Evolutionary conservation across 129 eudicot species (phyloP).

Genomic region (Lonicera japonica): DNA sequence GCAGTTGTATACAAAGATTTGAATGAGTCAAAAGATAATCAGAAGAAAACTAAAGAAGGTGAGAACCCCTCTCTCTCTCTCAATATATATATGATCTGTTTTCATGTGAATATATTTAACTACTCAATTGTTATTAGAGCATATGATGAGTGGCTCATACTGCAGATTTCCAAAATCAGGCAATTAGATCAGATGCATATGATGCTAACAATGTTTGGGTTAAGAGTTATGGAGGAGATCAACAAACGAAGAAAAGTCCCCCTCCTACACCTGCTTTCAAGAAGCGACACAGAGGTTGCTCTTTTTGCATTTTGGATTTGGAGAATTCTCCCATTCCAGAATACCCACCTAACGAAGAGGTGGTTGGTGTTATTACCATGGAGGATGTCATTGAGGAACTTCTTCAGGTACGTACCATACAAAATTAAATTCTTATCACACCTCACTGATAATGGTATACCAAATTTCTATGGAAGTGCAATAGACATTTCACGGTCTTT

Average conservation of each 20-base stretch:
- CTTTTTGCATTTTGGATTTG: conserved; percentile 86
- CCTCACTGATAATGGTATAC: not conserved
- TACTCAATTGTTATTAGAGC: conserved; percentile 1
- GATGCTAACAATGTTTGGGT: conserved; percentile 17
- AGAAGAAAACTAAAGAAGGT: conserved; percentile 47
- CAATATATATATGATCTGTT: not conserved
- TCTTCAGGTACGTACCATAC: conserved; percentile 64
- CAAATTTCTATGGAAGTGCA: not conserved
- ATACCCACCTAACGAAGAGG: conserved; percentile 55
- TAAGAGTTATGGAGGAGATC: conserved; percentile 46
- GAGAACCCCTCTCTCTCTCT: conserved; percentile 5
- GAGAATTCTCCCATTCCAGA: conserved; percentile 72
- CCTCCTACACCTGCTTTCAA: conserved; percentile 81
- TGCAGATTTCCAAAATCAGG: conserved; percentile 36
- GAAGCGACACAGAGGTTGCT: conserved; percentile 90
- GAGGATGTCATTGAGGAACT: conserved; percentile 99
- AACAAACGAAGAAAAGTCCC: conserved; percentile 53
- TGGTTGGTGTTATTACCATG: conserved; percentile 90
- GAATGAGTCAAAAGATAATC: conserved; percentile 39
- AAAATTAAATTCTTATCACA: not conserved
- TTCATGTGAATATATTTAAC: not conserved
- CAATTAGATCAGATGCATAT: conserved; percentile 29
- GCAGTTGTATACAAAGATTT: conserved; percentile 89
- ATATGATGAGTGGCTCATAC: conserved; percentile 6
- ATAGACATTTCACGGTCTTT: not conserved